Conservation (phyloP, 139 green algal genomes). For the Coccomyxa sp. region DNA sequence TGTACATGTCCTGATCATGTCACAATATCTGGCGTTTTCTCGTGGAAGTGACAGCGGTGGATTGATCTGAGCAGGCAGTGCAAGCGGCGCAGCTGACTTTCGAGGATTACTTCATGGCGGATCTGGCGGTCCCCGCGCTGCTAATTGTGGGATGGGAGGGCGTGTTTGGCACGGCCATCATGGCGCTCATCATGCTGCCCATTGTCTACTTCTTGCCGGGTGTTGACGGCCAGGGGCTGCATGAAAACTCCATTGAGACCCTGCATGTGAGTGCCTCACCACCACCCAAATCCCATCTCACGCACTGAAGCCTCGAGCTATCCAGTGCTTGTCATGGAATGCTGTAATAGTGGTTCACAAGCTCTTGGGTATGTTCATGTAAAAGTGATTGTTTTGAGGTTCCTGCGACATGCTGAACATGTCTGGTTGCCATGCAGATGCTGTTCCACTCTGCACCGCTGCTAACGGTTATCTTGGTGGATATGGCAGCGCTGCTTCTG, state of each 20-base stretch:
- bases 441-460: conserved; percentile 37
- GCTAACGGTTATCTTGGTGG: conserved; percentile 48
- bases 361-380: background rate
- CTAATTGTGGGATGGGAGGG: conserved; percentile 67
- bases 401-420: background rate
- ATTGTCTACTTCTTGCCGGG: conserved; percentile 47
- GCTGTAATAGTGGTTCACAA: background rate
- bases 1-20: background rate
- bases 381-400: background rate
- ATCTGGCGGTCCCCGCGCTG: conserved; percentile 52
- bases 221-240: conserved; percentile 69
- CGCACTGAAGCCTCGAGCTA: too few relatives aligned
- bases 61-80: conserved; percentile 27
- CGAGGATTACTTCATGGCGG: conserved; percentile 70
- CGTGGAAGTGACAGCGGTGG: too few relatives aligned
- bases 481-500: conserved; percentile 65
- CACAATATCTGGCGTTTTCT: too few relatives aligned
- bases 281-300: background rate
- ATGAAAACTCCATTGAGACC: conserved; percentile 81
- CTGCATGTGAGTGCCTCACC: conserved; percentile 36
- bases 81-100: conserved; percentile 69
- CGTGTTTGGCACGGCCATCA: conserved; percentile 43
- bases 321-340: background rate
- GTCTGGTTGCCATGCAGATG: conserved; percentile 35
- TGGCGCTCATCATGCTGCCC: conserved; percentile 52